Evolutionary conservation across 2,329 filamentous ascomycete genomes (phyloP), one percentile per base, ranked within the genome.

Genomic region (Penicillium sp.): DNA sequence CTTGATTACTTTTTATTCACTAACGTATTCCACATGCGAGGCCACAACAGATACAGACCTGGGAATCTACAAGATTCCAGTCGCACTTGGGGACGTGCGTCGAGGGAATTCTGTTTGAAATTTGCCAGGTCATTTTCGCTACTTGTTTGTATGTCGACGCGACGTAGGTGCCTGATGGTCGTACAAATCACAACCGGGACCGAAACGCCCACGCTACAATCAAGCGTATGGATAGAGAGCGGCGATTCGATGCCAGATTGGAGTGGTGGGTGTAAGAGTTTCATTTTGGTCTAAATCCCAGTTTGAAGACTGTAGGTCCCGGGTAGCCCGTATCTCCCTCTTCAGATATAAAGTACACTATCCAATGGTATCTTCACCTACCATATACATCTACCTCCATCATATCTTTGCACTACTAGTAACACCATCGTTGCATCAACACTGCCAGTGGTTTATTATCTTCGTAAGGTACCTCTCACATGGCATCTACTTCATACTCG

Each of bases 261-360:
- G 44, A 49, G 30, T 12, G 12, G 20, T 41, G 20, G 27, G n/a
- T 37, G 21, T 37, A n/a, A 7, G 46, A 36, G 3, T 30, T 46
- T 24, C 7, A 40, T 21, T 44, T 30, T 29, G 15, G 26, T 32
- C 36, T 20, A 21, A 13, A 41, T n/a, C 39, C 30, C 23, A 9
- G 36, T 18, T 48, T 23, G 32, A 39, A 33, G 15, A 7, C 39
- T 52, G 46, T 39, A 52, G 49, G 26, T 57, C 43, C 49, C 21
- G 15, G 18, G 21, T n/a, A 12, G n/a, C n/a, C 20, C 17, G 32
- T 34, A n/a, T 18, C 9, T 9, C 17, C 8, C 27, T 12, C 27
- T 5, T 18, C 32, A 2, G 7, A 18, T 18, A 18, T 34, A 34
- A n/a, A n/a, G n/a, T 34, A 4, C n/a, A 32, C 29, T 30, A 30